These are phyloP conservation scores for Trypanosoma cruzi DNA, from an alignment of 208 protist genomes.

Conservation along the genomic window DNA sequence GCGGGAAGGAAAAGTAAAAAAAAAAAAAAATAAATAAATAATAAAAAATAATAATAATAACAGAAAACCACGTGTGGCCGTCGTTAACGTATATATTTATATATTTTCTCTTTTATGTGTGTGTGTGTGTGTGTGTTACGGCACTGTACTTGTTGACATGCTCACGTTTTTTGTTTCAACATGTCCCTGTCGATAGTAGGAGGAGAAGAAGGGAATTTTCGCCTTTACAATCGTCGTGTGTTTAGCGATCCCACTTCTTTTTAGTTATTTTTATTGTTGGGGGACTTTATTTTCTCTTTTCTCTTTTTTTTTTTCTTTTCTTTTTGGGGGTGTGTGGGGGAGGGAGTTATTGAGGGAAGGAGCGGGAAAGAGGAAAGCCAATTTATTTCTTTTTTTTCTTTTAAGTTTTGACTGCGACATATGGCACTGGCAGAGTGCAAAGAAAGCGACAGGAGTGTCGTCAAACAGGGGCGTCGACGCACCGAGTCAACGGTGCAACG, in stretches of 20 bases:
- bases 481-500: constrained; percentile 90
- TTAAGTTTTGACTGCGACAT: constrained; percentile 1
- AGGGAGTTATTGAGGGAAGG: background rate
- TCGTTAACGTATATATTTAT: too few species aligned
- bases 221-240: background rate
- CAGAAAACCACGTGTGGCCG: background rate
- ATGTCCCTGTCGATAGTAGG: too few species aligned
- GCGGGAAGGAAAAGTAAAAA: background rate
- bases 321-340: background rate
- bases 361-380: background rate
- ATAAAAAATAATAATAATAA: background rate
- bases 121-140: too few species aligned
- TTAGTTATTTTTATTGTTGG: constrained; percentile 4
- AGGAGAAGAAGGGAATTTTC: too few species aligned
- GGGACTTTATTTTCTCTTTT: background rate
- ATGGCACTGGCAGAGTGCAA: background rate
- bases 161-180: background rate
- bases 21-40: background rate
- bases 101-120: too few species aligned
- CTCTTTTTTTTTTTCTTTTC: constrained; percentile 15
- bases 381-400: background rate
- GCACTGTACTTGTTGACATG: background rate
- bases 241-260: background rate
- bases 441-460: constrained; percentile 29
- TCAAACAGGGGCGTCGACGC: constrained; percentile 70